Conservation (phyloP, 2,329 filamentous ascomycete genomes). For the Nemania sp. region DNA sequence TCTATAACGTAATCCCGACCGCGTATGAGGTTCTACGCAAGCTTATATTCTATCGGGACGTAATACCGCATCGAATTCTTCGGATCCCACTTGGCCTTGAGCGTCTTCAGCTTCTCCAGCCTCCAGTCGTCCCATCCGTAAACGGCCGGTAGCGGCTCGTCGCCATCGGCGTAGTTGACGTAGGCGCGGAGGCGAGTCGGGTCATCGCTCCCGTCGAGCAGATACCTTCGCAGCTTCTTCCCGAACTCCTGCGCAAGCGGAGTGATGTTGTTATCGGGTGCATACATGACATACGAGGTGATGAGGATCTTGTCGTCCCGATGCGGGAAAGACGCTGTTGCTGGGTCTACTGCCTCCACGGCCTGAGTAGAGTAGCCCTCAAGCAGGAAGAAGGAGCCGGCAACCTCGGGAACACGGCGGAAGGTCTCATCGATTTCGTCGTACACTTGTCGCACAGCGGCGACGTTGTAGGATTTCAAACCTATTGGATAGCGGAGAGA, state of each 20-base stretch:
- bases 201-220: constrained; percentile 19
- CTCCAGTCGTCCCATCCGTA: constrained; percentile 3
- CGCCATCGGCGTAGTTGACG: constrained; percentile 30
- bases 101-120: neutral
- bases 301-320: constrained; percentile 25
- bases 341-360: constrained; percentile 23
- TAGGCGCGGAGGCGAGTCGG: constrained; percentile 23
- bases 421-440: constrained; percentile 25
- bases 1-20: too few species aligned
- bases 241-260: constrained; percentile 21
- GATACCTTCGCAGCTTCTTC: constrained; percentile 16
- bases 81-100: constrained; percentile 5
- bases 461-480: constrained; percentile 19
- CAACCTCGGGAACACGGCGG: constrained; percentile 17
- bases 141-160: constrained; percentile 6
- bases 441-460: constrained; percentile 25
- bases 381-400: constrained; percentile 29
- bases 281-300: constrained; percentile 27
- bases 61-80: neutral
- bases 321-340: constrained; percentile 24
- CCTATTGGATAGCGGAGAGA: constrained; percentile 27
- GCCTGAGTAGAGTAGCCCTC: constrained; percentile 29
- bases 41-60: constrained; percentile 1
- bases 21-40: too few species aligned
- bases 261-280: constrained; percentile 21